Evolutionary conservation across 2,329 filamentous ascomycete species (phyloP).

Genomic region (Nemania sp.): DNA sequence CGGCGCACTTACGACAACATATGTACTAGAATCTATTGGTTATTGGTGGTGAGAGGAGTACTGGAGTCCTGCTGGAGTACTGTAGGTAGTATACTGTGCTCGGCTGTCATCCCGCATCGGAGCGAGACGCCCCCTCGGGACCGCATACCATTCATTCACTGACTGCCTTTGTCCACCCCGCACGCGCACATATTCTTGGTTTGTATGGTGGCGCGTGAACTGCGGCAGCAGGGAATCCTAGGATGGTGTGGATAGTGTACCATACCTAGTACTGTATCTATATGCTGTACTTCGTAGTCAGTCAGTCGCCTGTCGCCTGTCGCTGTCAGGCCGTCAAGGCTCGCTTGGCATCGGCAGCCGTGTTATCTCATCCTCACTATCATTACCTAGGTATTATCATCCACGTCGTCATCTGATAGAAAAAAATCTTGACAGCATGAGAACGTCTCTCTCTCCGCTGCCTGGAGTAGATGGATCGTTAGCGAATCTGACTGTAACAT

Average conservation of each 20-base stretch:
- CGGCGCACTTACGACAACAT: no score
- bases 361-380: constrained; percentile 28
- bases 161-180: constrained; percentile 34
- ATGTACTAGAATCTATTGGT: not conserved
- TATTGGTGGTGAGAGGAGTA: constrained; percentile 2
- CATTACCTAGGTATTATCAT: not conserved
- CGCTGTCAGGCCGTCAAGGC: constrained; percentile 9
- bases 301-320: no score
- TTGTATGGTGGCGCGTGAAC: constrained; percentile 34
- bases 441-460: not conserved
- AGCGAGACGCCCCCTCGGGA: constrained; percentile 24
- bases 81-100: not conserved
- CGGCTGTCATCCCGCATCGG: constrained; percentile 12
- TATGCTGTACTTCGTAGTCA: not conserved
- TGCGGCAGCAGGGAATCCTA: constrained; percentile 32
- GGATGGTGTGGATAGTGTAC: constrained; percentile 18
- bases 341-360: constrained; percentile 34
- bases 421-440: constrained; percentile 4
- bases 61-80: not conserved
- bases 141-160: no score
- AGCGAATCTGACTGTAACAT: not conserved
- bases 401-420: constrained; percentile 18
- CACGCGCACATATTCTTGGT: constrained; percentile 26
- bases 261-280: not conserved
- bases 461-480: not conserved